Evolutionary conservation across 208 protist species (phyloP), one percentile per base, ranked within the genome.

Genomic region (Lotmaria passim): DNA sequence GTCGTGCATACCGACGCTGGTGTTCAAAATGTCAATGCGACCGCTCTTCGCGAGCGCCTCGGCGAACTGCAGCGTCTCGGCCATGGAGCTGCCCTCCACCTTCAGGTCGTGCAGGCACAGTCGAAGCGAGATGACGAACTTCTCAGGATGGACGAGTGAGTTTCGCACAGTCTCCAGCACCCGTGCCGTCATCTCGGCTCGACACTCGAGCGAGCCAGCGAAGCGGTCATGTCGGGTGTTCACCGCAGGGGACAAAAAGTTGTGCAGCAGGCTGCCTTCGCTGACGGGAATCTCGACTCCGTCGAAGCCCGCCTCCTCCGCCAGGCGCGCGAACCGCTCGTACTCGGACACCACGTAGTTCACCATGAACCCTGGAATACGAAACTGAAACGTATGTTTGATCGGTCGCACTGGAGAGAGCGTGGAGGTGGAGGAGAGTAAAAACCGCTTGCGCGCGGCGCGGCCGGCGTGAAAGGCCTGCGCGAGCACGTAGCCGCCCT

Each of bases 1-100:
- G 77, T 98, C 96, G 81, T 98, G 94, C 96, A 97, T 98, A 39
- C 95, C 95, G 19, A 98, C 94, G 67, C 93, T 96, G 6, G 95
- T 98, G 85, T 97, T 98, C 38, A 98, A 68, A 34, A 98, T 55
- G 63, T 96, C 82, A 31, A 93, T 82, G 41, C 79, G 88, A 19
- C 94, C 94, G 59, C 87, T 86, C 34, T 71, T 69, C 26, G 87
- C 89, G 26, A 98, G 50, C 14, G 62, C 82, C 78, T 97, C 82
- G 6, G 91, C 94, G 1, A 93, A 63, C 30, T 61, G 24, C 5
- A 95, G 79, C 33, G 93, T 93, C 78, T 98, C 94, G 15, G 78
- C 59, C 87, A 96, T 93, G 24, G 90, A 53, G 44, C 79, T 93
- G 3, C 95, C 95, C 7, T 85, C 86, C 7, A 74, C 51, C 34